Base-by-base conservation (phyloP, 2,329 filamentous ascomycete species). In the Fusarium agapanthi region DNA sequence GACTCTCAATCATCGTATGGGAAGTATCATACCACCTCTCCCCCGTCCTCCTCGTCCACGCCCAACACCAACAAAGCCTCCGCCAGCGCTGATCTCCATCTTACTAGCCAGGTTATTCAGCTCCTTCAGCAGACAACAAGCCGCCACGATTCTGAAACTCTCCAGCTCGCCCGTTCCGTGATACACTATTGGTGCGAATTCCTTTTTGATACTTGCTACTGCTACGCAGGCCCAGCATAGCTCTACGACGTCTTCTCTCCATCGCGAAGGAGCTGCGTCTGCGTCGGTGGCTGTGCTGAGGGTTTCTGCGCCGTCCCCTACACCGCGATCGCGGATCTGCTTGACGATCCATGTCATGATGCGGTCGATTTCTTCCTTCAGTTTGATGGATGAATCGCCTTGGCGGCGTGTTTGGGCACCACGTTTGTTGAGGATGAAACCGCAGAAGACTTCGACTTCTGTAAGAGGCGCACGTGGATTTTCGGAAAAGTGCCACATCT, bases 401-500 rank as follows among this genome's bases (percentile, higher is more conserved):
- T 89, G 86, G 6, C 86, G 84, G 15, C 80, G 80, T 1, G 84
- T 87, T 77, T 88, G 87, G 1, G 80, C 72, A 1, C 87, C 87
- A 0, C 77, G 79, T 67, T 84, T 86, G 77, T 86, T 88, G 44
- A 88, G 78, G n/a, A 89, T 84, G n/a, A 82, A 84, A 14, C 88
- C 88, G 30, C 87, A 87, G 59, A 89, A 88, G 0, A 87, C 86
- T 65, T 89, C 88, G 0, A 87, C 79, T 73, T 89, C 88, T 1
- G 79, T 83, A 13, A 89, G 79, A 0, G 80, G 79, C 24, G 78
- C 77, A 12, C 81, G 80, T 0, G 86, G 82, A 47, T 87, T 85
- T 11, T 87, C 84, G 0, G 87, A 82, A 37, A 79, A 86, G 6
- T 44, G 79, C 61, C 79, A 77, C 80, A 85, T 87, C n/a, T 80